phyloP scores from a whole-genome alignment of 495 filamentous ascomycete genomes.

The Elaphomyces granulatus region DNA sequence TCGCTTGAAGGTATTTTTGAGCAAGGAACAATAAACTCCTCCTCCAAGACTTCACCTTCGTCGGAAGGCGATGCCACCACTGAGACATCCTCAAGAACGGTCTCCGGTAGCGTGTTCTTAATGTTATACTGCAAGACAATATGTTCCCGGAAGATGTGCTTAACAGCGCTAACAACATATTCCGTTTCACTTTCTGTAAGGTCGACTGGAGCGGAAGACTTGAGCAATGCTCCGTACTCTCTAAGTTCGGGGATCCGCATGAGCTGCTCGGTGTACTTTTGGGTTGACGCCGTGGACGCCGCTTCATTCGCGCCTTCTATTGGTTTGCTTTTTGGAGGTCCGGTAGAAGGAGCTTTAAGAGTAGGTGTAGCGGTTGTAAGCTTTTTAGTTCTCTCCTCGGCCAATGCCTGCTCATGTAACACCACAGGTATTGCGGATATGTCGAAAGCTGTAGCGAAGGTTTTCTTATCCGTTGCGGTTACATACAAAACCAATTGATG shows the following conservation, averaged over 20 bases:
- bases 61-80: conserved; percentile 75
- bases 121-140: conserved; percentile 94
- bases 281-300: conserved; percentile 38
- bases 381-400: conserved; percentile 95
- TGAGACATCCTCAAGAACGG: conserved; percentile 79
- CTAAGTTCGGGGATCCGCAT: conserved; percentile 78
- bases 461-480: conserved; percentile 71
- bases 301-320: conserved; percentile 55
- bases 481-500: conserved; percentile 98
- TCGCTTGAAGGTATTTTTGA: conserved; percentile 66
- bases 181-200: conserved; percentile 95
- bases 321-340: conserved; percentile 58
- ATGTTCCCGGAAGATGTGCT: conserved; percentile 95
- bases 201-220: conserved; percentile 73
- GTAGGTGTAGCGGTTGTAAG: conserved; percentile 83
- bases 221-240: conserved; percentile 75
- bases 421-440: conserved; percentile 85
- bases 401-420: conserved; percentile 86
- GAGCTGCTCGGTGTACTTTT: conserved; percentile 80
- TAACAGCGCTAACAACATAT: conserved; percentile 86
- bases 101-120: conserved; percentile 91
- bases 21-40: conserved; percentile 87
- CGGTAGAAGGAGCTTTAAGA: conserved; percentile 80
- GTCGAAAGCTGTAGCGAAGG: conserved; percentile 78
- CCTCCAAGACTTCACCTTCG: conserved; percentile 54